phyloP scores from a whole-genome alignment of 495 filamentous ascomycete species.

The Aspergillus sclerotioniger region DNA sequence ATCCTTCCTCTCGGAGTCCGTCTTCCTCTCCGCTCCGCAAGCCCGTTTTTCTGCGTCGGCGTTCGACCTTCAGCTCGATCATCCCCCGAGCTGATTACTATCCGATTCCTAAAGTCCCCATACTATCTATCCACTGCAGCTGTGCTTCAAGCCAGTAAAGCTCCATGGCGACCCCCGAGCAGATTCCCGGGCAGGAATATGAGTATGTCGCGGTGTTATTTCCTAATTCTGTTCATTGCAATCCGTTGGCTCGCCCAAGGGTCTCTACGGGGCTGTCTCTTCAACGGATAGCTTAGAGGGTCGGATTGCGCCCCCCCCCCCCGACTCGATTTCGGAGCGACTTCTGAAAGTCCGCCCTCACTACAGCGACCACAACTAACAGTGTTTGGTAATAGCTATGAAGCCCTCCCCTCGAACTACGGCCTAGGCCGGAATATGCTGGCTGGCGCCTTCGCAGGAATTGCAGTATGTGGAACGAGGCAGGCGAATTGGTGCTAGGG shows the following conservation, averaged over 20 bases:
- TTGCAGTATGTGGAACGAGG: constrained; percentile 63
- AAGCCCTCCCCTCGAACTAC: constrained; percentile 69
- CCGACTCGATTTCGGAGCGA: background rate
- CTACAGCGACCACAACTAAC: constrained; percentile 22
- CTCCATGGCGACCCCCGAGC: constrained; percentile 44
- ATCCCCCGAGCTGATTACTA: constrained; percentile 4
- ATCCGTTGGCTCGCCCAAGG: background rate
- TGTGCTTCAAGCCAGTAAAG: constrained; percentile 39
- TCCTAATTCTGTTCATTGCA: background rate
- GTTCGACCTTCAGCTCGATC: constrained; percentile 11
- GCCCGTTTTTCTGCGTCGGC: constrained; percentile 22
- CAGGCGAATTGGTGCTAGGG: background rate
- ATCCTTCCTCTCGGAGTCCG: constrained; percentile 13
- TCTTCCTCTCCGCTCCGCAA: constrained; percentile 19
- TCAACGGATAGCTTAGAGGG: background rate
- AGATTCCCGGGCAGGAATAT: constrained; percentile 41
- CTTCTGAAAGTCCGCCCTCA: background rate
- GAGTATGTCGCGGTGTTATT: constrained; percentile 38
- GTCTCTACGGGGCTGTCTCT: background rate
- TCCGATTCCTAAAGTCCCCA: constrained; percentile 7
- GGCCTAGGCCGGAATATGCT: constrained; percentile 74
- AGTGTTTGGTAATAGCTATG: constrained; percentile 51
- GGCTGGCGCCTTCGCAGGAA: constrained; percentile 94
- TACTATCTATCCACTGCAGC: constrained; percentile 24
- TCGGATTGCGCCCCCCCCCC: constrained; percentile 2